Evolutionary conservation across 306 rosid species (phyloP), one percentile per base, ranked within the genome.

Genomic region (Echinosophora koreensis): DNA sequence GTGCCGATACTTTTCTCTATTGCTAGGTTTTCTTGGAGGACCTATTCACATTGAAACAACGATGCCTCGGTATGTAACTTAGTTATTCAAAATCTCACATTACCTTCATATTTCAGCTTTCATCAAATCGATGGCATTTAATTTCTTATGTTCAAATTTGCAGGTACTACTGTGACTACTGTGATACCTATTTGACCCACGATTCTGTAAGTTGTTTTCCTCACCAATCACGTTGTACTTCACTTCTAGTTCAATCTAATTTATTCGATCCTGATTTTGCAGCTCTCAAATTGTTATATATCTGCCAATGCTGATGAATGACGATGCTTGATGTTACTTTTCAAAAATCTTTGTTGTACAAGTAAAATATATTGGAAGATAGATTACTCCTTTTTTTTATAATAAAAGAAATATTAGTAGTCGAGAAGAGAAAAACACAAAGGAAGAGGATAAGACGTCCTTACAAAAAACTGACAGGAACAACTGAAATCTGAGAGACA

Each of bases 151-250:
- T 32, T 76, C 47, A 3, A 8, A 11, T 59, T 72, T 76, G 66
- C 89, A 87, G 95, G 77, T 90, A 90, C 77, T 93, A 91, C 52
- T 93, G 98, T 69, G 98, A 93, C 42, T 93, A 91, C 79, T 93
- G 98, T 28, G 95, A 93, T 68, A 93, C 98, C 37, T 93, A 93
- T 59, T 74, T 91, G 59, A 93, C 97, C 54, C 98, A 93, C 66
- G 98, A 93, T 80, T 93, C 95, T 57, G 98, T 91, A 87, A 77
- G 74, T 77, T 14, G 2, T 14, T 41, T 63, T 2, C 3, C 18
- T 51, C 46, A 12, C 47, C 4, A 9, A 6, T 80, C 22, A 2
- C 5, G 46, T 52, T 76, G 3, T 7, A 4, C 8, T 18, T 69
- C 22, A 5, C 28, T 68, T 37, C 6, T 1, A 38, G 14, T 9